Percentiles rank a stretch among this genome's conserved stretches.
These are phyloP conservation scores for Elsinoe arachidis DNA, from an alignment of 2,329 filamentous ascomycete species.

Conservation along the genomic window DNA sequence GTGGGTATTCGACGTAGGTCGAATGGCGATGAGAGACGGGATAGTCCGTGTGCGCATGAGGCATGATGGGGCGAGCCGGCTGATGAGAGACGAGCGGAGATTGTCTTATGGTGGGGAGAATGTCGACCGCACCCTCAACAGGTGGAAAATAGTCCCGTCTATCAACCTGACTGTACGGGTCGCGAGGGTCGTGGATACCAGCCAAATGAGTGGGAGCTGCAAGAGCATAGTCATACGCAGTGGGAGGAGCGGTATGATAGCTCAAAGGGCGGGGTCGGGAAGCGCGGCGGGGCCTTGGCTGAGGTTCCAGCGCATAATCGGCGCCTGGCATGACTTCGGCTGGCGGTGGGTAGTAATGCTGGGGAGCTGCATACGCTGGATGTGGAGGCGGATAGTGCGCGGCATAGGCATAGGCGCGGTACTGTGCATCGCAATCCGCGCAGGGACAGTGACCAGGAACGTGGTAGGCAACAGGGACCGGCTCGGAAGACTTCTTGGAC, in stretches of 20 bases:
- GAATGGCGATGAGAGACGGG: background rate
- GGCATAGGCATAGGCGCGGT: background rate
- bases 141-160: background rate
- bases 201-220: background rate
- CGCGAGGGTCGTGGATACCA: background rate
- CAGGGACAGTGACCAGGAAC: background rate
- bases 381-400: background rate
- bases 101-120: background rate
- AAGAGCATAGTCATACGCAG: background rate
- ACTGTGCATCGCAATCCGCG: background rate
- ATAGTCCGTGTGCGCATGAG: constrained; percentile 5
- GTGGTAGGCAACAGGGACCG: background rate
- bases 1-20: background rate
- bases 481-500: constrained; percentile 3
- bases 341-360: background rate
- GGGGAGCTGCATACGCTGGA: background rate
- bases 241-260: background rate
- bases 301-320: background rate
- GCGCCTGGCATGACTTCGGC: background rate
- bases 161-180: background rate
- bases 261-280: background rate
- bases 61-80: background rate
- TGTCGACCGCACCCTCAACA: background rate
- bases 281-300: background rate
- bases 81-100: background rate